phyloP scores from a whole-genome alignment of 1,284 basidiomycete genomes.

The Cerioporus squamosus region DNA sequence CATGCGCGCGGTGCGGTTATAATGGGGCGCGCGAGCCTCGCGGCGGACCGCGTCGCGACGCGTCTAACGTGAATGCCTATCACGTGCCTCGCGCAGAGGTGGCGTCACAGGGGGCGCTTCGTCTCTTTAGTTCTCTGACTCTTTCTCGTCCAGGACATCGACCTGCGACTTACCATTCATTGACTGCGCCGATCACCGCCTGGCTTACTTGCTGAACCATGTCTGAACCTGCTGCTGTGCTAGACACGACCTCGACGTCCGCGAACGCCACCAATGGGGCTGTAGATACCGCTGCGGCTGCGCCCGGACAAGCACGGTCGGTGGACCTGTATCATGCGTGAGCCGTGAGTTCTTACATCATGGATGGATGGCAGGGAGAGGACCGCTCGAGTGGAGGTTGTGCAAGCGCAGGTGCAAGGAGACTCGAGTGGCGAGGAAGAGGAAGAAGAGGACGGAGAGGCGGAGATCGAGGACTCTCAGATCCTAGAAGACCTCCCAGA shows the following conservation, averaged over 20 bases:
- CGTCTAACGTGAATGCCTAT: slow-evolving; percentile 12
- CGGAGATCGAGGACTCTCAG: slow-evolving; percentile 44
- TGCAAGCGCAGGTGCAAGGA: slow-evolving; percentile 15
- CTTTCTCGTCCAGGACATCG: too few relatives aligned
- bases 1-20: too few relatives aligned
- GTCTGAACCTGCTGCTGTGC: too few relatives aligned
- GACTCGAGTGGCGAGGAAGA: slow-evolving; percentile 45
- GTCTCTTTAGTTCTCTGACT: not conserved
- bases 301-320: not conserved
- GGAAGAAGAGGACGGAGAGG: slow-evolving; percentile 28
- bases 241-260: too few relatives aligned
- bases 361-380: slow-evolving; percentile 19
- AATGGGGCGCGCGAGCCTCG: too few relatives aligned
- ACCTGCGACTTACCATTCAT: not conserved
- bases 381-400: slow-evolving; percentile 29
- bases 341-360: not conserved
- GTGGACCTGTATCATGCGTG: not conserved
- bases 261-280: not conserved
- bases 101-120: slow-evolving; percentile 3
- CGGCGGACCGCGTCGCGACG: slow-evolving; percentile 16
- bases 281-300: not conserved
- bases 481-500: slow-evolving; percentile 57
- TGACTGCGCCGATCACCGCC: not conserved
- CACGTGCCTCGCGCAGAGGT: slow-evolving; percentile 18
- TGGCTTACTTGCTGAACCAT: too few relatives aligned